A percentile compares a stretch with the other conserved stretches of the same genome.
phyloP scores from a whole-genome alignment of 2,329 filamentous ascomycete genomes.

The Pseudocercospora cruenta region DNA sequence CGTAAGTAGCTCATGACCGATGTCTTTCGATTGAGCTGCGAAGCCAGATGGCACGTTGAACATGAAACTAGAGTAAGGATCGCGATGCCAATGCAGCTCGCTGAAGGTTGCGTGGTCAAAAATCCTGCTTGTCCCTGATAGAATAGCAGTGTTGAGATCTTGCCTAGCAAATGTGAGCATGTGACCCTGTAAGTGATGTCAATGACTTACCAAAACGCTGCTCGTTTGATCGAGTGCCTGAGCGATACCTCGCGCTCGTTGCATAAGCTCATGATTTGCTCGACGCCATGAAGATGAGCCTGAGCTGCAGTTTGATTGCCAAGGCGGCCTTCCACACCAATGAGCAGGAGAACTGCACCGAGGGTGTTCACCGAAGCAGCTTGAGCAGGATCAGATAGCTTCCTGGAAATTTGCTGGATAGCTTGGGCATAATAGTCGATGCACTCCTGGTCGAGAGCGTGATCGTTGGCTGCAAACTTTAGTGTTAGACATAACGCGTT shows the following conservation, averaged over 20 bases:
- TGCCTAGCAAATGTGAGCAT: neutral
- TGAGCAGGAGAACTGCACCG: neutral
- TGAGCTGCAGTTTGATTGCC: neutral
- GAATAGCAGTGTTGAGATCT: neutral
- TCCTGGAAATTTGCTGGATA: neutral
- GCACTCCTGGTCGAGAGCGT: neutral
- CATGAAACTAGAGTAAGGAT: neutral
- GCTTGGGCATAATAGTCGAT: neutral
- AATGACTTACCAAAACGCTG: neutral
- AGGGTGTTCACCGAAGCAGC: neutral
- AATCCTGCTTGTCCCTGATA: neutral
- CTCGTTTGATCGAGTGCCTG: neutral
- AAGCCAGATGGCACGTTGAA: neutral
- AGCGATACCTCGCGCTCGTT: neutral
- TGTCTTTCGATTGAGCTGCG: neutral
- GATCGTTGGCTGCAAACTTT: neutral
- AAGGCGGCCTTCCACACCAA: neutral
- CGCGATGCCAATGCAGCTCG: conserved; percentile 4
- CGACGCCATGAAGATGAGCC: neutral
- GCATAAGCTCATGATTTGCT: conserved; percentile 1
- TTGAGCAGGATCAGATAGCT: neutral
- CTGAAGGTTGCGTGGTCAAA: neutral
- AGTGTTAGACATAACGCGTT: neutral
- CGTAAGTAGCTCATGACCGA: neutral
- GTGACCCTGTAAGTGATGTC: neutral